These are phyloP conservation scores for Cladosporium cucumerinum DNA, from an alignment of 2,329 filamentous ascomycete species.

Conservation along the genomic window DNA sequence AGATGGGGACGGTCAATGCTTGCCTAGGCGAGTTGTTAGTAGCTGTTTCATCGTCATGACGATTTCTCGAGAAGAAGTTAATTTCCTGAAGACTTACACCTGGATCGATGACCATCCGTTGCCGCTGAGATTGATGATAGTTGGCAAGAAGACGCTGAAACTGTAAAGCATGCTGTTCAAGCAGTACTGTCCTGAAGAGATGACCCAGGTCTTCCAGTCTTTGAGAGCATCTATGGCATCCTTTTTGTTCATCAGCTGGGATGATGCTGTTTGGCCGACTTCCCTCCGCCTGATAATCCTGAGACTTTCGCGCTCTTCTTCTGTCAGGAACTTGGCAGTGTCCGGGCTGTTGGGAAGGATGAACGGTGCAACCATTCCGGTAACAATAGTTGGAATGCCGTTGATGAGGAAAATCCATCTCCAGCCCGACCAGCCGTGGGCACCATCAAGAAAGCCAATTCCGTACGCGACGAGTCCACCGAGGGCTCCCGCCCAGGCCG, in stretches of 20 bases:
- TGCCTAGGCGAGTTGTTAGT: neutral
- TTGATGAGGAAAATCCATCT: slow-evolving; percentile 60
- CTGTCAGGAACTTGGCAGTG: slow-evolving; percentile 58
- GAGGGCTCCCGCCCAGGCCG: slow-evolving; percentile 48
- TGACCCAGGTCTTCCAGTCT: slow-evolving; percentile 74
- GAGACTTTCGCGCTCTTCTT: slow-evolving; percentile 57
- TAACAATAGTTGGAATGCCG: slow-evolving; percentile 9
- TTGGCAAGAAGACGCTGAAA: slow-evolving; percentile 74
- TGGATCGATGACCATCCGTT: slow-evolving; percentile 58
- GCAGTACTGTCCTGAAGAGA: slow-evolving; percentile 68
- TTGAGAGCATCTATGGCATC: slow-evolving; percentile 66
- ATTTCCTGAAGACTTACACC: slow-evolving; percentile 55
- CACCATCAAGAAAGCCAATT: slow-evolving; percentile 68
- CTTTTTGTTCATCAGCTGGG: slow-evolving; percentile 55
- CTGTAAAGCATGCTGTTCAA: slow-evolving; percentile 75
- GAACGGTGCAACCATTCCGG: neutral
- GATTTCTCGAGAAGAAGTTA: too few relatives aligned
- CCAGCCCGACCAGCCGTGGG: slow-evolving; percentile 63
- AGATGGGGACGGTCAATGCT: slow-evolving; percentile 70
- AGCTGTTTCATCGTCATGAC: neutral
- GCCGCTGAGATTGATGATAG: slow-evolving; percentile 70
- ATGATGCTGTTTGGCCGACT: slow-evolving; percentile 71
- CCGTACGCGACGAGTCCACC: slow-evolving; percentile 40
- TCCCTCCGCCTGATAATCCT: slow-evolving; percentile 52
- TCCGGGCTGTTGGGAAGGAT: slow-evolving; percentile 63